Percentiles rank a stretch among this genome's conserved stretches.
Evolutionary conservation across 2,329 filamentous ascomycete species (phyloP).

Genomic region (Fusarium euwallaceae): DNA sequence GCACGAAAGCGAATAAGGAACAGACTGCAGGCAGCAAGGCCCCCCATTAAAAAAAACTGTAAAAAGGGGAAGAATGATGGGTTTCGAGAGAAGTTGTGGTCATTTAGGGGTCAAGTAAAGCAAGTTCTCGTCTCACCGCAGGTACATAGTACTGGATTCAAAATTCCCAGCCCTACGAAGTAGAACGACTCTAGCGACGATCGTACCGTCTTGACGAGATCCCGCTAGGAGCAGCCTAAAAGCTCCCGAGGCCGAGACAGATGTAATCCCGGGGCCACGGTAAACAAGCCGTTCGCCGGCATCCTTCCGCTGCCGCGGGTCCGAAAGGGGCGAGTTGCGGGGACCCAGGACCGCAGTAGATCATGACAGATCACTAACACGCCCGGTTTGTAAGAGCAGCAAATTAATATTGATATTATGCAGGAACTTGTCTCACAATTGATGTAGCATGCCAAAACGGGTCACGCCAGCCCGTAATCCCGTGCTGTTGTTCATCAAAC

Average conservation of each 20-base stretch:
- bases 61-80: neutral
- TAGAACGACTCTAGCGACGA: neutral
- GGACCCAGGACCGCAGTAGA: neutral
- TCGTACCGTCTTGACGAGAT: neutral
- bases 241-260: neutral
- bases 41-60: neutral
- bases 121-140: neutral
- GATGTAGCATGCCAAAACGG: neutral
- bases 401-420: neutral
- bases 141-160: no score
- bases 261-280: neutral
- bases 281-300: neutral
- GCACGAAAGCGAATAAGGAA: neutral
- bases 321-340: neutral
- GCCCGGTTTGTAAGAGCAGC: neutral
- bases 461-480: neutral
- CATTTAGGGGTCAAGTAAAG: neutral
- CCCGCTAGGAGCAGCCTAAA: neutral
- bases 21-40: neutral
- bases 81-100: neutral
- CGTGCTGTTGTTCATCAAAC: neutral
- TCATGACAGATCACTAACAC: neutral
- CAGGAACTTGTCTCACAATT: neutral
- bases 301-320: neutral
- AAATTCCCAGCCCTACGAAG: neutral